Percentiles rank a stretch among this genome's conserved stretches.
Evolutionary conservation across 2,329 filamentous ascomycete species (phyloP).

Genomic region (Sporothrix sp.): DNA sequence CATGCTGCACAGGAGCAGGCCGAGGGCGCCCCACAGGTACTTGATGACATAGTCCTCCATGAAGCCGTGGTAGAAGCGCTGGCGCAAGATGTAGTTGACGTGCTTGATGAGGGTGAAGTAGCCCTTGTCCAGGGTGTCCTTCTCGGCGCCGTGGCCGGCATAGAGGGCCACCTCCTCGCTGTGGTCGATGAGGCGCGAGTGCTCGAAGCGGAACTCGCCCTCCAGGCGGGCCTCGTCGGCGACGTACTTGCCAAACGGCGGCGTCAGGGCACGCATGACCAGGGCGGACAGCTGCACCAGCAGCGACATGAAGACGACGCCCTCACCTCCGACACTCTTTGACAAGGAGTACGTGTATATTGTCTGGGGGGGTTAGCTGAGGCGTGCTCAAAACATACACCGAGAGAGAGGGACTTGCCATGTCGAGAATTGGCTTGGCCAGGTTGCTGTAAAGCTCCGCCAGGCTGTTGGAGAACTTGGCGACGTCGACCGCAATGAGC

Average conservation of each 20-base stretch:
- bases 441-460: conserved; percentile 94
- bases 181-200: conserved; percentile 90
- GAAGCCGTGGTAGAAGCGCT: conserved; percentile 92
- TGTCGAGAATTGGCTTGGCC: conserved; percentile 87
- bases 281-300: conserved; percentile 88
- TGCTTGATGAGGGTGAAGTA: conserved; percentile 99
- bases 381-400: too few relatives aligned
- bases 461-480: conserved; percentile 89
- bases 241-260: conserved; percentile 94
- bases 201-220: conserved; percentile 92
- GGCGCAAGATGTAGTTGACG: conserved; percentile 86
- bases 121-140: conserved; percentile 92
- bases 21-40: conserved; percentile 95
- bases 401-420: conserved; percentile 43
- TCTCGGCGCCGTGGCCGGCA: conserved; percentile 84
- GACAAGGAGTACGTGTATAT: conserved; percentile 95
- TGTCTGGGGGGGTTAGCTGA: conserved; percentile 31
- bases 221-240: conserved; percentile 91
- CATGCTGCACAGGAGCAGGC: conserved; percentile 82
- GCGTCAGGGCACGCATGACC: conserved; percentile 87
- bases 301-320: conserved; percentile 88
- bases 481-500: conserved; percentile 90
- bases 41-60: conserved; percentile 99
- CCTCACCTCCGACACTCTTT: conserved; percentile 90
- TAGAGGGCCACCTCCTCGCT: conserved; percentile 93